Evolutionary conservation across 2,329 filamentous ascomycete species (phyloP), one percentile per base, ranked within the genome.

Genomic region (Coniochaeta hoffmannii): DNA sequence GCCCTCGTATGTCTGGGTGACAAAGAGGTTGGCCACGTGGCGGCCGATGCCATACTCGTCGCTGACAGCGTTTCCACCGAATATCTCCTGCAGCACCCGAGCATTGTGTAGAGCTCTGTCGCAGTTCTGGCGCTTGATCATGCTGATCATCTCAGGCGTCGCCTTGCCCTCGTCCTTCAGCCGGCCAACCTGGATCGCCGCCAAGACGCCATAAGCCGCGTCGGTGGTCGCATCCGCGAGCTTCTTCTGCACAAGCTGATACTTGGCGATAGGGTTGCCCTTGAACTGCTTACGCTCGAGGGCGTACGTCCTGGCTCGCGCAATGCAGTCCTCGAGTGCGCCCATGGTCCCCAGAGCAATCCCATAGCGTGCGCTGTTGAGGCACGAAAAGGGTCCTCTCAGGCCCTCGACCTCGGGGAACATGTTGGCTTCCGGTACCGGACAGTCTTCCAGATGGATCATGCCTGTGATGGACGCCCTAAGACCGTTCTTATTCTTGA

Each of bases 51-150:
- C 85, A 67, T 97, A 99, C 74, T 99, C 94, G 65, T 99, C 94
- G 66, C 91, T 96, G 52, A 94, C 90, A n/a, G 94, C 94, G 68
- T 99, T 99, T 30, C 94, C 94, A 56, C 94, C 94, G 74, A 99
- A 97, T 22, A 99, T 83, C 75, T 99, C 94, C 72, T 99, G 94
- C 58, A 99, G 76, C 67, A 80, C 76, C 61, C 94, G 81, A 19
- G 91, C 85, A 62, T 93, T 91, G 30, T 82, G 76, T 64, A 99
- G 76, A 15, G 94, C 94, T 53, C 87, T 79, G 72, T 99, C 94
- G 71, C 94, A 99, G 73, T 99, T 99, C 75, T 97, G 92, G 62
- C 94, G 81, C 81, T 99, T 99, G 68, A 97, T 86, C 89, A 99
- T 82, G 69, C 82, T 86, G 65, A 99, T 96, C 93, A 97, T 97